Evolutionary conservation across 352 stramenopile genomes (phyloP).

Genomic region (Phytophthora citrophthora): DNA sequence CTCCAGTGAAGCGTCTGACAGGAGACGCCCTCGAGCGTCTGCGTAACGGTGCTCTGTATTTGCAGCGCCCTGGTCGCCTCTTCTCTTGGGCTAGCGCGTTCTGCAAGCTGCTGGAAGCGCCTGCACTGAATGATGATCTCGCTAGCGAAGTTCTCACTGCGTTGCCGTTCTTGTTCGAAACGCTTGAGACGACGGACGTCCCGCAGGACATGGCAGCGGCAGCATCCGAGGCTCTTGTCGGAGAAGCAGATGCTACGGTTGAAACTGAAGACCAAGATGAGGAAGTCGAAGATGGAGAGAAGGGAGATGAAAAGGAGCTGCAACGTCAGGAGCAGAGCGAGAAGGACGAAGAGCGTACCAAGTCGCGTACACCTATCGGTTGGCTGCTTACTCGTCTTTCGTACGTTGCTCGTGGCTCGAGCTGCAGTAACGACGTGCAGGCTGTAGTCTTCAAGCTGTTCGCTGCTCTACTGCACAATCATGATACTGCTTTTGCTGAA

Average conservation of each 20-base stretch:
- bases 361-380: slow-evolving; percentile 70
- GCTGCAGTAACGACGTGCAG: slow-evolving; percentile 62
- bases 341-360: slow-evolving; percentile 48
- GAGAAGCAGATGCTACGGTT: slow-evolving; percentile 20
- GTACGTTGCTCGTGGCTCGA: slow-evolving; percentile 67
- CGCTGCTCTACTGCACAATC: slow-evolving; percentile 69
- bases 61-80: slow-evolving; percentile 61
- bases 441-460: slow-evolving; percentile 88
- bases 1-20: slow-evolving; percentile 38
- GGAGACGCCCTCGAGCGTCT: slow-evolving; percentile 28
- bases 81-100: slow-evolving; percentile 66
- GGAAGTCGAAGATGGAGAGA: slow-evolving; percentile 20
- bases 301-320: slow-evolving; percentile 32
- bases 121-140: slow-evolving; percentile 55
- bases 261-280: slow-evolving; percentile 17
- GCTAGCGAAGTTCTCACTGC: slow-evolving; percentile 62
- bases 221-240: slow-evolving; percentile 20
- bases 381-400: slow-evolving; percentile 89
- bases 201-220: slow-evolving; percentile 63
- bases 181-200: slow-evolving; percentile 62
- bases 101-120: slow-evolving; percentile 75
- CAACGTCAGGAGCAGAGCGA: slow-evolving; percentile 43
- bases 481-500: slow-evolving; percentile 53
- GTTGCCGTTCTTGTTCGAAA: slow-evolving; percentile 68
- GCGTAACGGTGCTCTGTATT: slow-evolving; percentile 46